Percentiles rank a stretch among this genome's conserved stretches.
Conservation (phyloP, 1,284 basidiomycete species). For the Coriolopsis trogii region DNA sequence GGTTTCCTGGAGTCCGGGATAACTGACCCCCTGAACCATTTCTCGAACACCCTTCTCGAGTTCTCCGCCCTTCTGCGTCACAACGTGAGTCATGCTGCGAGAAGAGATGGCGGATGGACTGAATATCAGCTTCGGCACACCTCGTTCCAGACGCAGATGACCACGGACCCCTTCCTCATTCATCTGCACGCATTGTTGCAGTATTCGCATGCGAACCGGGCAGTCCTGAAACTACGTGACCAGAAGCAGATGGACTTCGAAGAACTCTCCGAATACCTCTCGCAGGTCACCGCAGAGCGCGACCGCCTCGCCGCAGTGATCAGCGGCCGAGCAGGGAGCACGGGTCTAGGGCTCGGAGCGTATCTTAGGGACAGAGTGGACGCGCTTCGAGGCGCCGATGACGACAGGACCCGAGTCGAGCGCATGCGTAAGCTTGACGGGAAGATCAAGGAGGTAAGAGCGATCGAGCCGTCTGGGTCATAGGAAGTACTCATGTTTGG, state of each 20-base stretch:
- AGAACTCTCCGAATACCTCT: conserved; percentile 94
- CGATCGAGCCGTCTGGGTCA: too few species aligned
- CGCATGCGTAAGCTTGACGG: conserved; percentile 90
- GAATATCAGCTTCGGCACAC: neutral
- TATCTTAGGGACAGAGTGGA: conserved; percentile 97
- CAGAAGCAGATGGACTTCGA: conserved; percentile 99
- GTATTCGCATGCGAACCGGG: conserved; percentile 89
- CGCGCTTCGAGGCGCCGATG: conserved; percentile 88
- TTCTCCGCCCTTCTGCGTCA: conserved; percentile 88
- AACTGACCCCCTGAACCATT: conserved; percentile 94
- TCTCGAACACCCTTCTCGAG: conserved; percentile 93
- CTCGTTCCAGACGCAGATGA: conserved; percentile 70
- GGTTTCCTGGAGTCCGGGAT: conserved; percentile 98
- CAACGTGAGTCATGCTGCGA: conserved; percentile 52
- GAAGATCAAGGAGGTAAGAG: conserved; percentile 88
- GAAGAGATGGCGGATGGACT: too few species aligned
- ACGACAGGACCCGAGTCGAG: conserved; percentile 90
- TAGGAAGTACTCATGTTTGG: neutral
- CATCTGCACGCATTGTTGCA: conserved; percentile 89
- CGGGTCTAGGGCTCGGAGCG: conserved; percentile 82
- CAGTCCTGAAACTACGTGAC: conserved; percentile 92
- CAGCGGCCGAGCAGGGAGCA: conserved; percentile 79
- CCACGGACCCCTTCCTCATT: conserved; percentile 85
- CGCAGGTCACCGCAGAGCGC: conserved; percentile 87
- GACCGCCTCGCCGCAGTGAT: conserved; percentile 89